phyloP scores from a whole-genome alignment of 345 rosid genomes.

The Eucalyptus virginea region DNA sequence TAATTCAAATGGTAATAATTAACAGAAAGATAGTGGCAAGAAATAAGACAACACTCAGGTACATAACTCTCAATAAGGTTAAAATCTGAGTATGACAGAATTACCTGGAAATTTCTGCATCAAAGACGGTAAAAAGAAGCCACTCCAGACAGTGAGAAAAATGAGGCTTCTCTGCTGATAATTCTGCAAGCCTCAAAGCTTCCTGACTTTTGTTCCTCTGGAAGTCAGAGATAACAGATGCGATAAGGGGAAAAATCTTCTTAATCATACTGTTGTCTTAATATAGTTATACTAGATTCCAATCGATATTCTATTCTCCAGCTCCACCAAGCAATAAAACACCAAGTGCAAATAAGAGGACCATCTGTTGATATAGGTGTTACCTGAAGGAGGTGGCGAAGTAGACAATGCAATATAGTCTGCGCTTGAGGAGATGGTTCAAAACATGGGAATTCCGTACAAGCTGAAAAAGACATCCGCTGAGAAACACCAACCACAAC shows the following conservation, averaged over 20 bases:
- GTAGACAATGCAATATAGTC: constrained; percentile 92
- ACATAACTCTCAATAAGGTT: neutral
- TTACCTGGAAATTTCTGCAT: constrained; percentile 94
- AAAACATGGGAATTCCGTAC: constrained; percentile 96
- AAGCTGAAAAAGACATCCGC: constrained; percentile 93
- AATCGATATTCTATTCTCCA: neutral
- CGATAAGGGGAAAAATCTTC: neutral
- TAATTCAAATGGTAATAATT: neutral
- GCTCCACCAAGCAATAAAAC: neutral
- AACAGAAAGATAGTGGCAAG: neutral
- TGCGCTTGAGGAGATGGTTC: constrained; percentile 99
- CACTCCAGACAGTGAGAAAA: constrained; percentile 96
- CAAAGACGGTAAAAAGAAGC: constrained; percentile 98
- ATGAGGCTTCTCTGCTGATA: constrained; percentile 95
- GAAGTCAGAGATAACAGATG: constrained; percentile 4
- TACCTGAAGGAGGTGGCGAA: constrained; percentile 99
- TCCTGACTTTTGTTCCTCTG: constrained; percentile 92
- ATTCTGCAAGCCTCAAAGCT: constrained; percentile 66
- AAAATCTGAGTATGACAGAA: neutral
- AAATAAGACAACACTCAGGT: neutral
- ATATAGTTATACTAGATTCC: neutral
- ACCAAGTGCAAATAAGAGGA: neutral
- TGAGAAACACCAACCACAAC: constrained; percentile 96
- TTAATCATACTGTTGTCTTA: neutral
- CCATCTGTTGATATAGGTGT: neutral